phyloP scores from a whole-genome alignment of 2,329 filamentous ascomycete species.

The Colletotrichum gloeosporioides region DNA sequence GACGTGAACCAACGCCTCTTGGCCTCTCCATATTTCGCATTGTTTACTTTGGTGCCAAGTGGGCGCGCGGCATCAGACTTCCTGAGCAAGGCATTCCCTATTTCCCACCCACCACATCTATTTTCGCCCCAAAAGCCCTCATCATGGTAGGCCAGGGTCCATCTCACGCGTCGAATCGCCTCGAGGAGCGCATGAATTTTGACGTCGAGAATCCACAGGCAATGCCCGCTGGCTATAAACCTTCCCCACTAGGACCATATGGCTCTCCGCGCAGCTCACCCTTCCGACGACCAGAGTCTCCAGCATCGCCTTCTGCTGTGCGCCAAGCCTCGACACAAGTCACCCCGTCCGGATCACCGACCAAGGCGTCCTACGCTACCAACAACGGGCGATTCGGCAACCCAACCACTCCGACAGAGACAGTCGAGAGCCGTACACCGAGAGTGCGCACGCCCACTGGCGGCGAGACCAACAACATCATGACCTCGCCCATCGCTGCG shows the following conservation, averaged over 20 bases:
- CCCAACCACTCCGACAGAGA: conserved; percentile 44
- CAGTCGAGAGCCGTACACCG: conserved; percentile 43
- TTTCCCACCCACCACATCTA: conserved; percentile 1
- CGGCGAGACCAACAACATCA: conserved; percentile 34
- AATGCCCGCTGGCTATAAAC: conserved; percentile 67
- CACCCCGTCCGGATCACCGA: conserved; percentile 68
- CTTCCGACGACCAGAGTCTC: conserved; percentile 67
- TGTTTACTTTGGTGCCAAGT: conserved; percentile 20
- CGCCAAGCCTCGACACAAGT: conserved; percentile 52
- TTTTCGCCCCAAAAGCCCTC: not conserved
- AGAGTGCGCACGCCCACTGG: conserved; percentile 30
- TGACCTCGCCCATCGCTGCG: conserved; percentile 39
- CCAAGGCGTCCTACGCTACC: conserved; percentile 41
- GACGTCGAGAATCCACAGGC: conserved; percentile 41
- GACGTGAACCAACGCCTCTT: not conserved
- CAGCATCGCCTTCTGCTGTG: conserved; percentile 69
- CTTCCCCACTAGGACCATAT: conserved; percentile 70
- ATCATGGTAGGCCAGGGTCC: conserved; percentile 18
- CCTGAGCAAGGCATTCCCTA: conserved; percentile 18
- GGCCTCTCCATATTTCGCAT: conserved; percentile 17
- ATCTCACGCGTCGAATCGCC: conserved; percentile 3
- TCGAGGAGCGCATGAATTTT: conserved; percentile 17
- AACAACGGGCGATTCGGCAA: conserved; percentile 39
- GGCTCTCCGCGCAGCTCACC: conserved; percentile 72
- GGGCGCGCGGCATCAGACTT: conserved; percentile 11